Evolutionary conservation across 1,284 basidiomycete species (phyloP), one percentile per base, ranked within the genome.

Genomic region (Apiotrichum gracile): DNA sequence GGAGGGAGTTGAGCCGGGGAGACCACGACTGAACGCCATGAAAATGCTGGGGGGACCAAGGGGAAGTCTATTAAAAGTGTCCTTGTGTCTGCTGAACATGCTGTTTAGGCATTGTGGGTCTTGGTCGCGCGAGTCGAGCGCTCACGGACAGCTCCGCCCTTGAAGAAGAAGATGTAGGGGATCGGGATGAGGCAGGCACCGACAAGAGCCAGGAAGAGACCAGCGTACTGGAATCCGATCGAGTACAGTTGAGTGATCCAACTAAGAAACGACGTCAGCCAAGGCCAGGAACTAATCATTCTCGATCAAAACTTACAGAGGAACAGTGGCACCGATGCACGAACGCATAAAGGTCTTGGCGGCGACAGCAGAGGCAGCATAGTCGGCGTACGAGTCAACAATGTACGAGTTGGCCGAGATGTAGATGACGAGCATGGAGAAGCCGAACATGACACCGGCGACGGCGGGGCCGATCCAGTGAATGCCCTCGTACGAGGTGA

Each of bases 291-390:
- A n/a, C n/a, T n/a, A n/a, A n/a, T n/a, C n/a, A n/a, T n/a, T n/a
- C n/a, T n/a, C n/a, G n/a, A n/a, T n/a, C n/a, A n/a, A n/a, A n/a
- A n/a, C n/a, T n/a, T n/a, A n/a, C 29, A 70, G 59, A 12, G 70
- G 69, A 3, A 71, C 65, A 0, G 61, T 61, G 4, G 73, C 76
- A 12, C 78, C 79, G 47, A 75, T 66, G 10, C 76, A 60, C 8
- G 72, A 74, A 21, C 78, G 72, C 47, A 78, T 64, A 21, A 81
- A 68, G 0, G 78, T 79, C 66, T 80, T 80, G 49, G 78, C 78
- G 4, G 79, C 76, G 43, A 78, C 68, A 2, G 75, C 76, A 10
- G 71, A 73, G 1, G 77, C 74, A 1, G 67, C 65, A 31, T 54
- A 61, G 51, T 64, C 50, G 29, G 60, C 49, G 49, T 69, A 71